These are phyloP conservation scores for Puya raimondii DNA, from an alignment of 176 grass and related monocot genomes.

Conservation along the genomic window DNA sequence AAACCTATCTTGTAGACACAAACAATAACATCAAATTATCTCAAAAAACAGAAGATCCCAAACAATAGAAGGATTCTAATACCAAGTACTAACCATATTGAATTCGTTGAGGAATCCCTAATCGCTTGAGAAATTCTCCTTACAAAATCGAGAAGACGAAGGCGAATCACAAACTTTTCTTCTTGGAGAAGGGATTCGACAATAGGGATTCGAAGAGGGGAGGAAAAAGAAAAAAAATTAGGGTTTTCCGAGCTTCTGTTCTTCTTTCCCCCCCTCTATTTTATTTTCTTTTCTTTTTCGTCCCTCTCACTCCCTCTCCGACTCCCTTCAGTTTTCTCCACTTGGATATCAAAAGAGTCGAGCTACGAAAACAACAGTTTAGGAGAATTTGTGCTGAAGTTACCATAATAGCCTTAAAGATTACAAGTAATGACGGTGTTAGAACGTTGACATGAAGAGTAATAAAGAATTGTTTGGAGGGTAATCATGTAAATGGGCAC, in stretches of 20 bases:
- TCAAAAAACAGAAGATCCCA: neutral
- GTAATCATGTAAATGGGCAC: neutral
- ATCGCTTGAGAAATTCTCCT: neutral
- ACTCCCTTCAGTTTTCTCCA: neutral
- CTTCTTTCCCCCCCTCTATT: neutral
- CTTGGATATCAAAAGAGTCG: too few species aligned
- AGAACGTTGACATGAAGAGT: neutral
- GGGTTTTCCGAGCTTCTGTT: neutral
- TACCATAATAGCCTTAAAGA: neutral
- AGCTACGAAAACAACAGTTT: too few species aligned
- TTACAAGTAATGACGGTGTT: neutral
- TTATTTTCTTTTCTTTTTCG: neutral
- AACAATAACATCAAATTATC: neutral
- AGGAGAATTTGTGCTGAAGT: neutral
- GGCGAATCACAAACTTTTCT: too few species aligned
- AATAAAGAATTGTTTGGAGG: neutral
- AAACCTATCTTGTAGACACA: too few species aligned
- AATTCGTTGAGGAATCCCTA: conserved; percentile 2
- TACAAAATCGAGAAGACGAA: too few species aligned
- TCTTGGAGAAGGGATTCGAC: too few species aligned
- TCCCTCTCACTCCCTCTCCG: neutral
- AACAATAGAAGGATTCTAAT: neutral
- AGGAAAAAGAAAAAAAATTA: neutral
- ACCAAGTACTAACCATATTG: neutral
- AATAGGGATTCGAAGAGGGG: too few species aligned